These are phyloP conservation scores for Mycena galopus DNA, from an alignment of 768 basidiomycete genomes.

Conservation along the genomic window DNA sequence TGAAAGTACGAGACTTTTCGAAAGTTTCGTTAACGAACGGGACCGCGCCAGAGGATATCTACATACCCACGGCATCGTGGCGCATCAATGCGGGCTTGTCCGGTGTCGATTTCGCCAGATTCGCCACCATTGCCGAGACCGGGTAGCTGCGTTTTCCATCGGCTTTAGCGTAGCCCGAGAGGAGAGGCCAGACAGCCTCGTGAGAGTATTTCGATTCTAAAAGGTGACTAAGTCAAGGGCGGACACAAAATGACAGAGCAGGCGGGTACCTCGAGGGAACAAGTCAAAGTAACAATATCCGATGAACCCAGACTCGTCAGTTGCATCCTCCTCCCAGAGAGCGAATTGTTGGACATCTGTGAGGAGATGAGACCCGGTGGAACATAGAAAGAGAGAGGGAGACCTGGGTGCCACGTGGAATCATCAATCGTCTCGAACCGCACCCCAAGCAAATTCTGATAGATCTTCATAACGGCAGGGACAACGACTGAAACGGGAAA, in stretches of 20 bases:
- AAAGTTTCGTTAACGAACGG: too few relatives aligned
- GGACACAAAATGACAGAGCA: background rate
- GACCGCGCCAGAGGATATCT: too few relatives aligned
- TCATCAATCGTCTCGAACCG: slow-evolving; percentile 74
- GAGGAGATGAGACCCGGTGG: slow-evolving; percentile 7
- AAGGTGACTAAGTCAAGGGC: background rate
- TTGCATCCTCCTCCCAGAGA: slow-evolving; percentile 86
- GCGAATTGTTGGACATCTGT: slow-evolving; percentile 86
- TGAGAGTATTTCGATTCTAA: slow-evolving; percentile 85
- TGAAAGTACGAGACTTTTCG: slow-evolving; percentile 97
- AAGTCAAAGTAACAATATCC: slow-evolving; percentile 92
- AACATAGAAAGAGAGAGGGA: background rate
- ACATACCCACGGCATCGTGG: slow-evolving; percentile 91
- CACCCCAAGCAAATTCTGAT: slow-evolving; percentile 85
- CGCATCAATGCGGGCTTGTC: slow-evolving; percentile 87
- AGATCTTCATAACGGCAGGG: slow-evolving; percentile 84
- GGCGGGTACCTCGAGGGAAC: slow-evolving; percentile 77
- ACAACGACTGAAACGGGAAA: slow-evolving; percentile 95
- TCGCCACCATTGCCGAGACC: slow-evolving; percentile 89
- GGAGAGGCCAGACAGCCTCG: slow-evolving; percentile 87
- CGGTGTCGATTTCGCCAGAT: slow-evolving; percentile 87
- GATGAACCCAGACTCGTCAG: slow-evolving; percentile 77
- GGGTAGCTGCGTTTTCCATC: slow-evolving; percentile 79
- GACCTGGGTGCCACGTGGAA: slow-evolving; percentile 85
- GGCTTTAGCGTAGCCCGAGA: slow-evolving; percentile 71